A percentile compares a stretch with the other conserved stretches of the same genome.
Conservation (phyloP, 352 stramenopile species). For the Pythium chondricola region DNA sequence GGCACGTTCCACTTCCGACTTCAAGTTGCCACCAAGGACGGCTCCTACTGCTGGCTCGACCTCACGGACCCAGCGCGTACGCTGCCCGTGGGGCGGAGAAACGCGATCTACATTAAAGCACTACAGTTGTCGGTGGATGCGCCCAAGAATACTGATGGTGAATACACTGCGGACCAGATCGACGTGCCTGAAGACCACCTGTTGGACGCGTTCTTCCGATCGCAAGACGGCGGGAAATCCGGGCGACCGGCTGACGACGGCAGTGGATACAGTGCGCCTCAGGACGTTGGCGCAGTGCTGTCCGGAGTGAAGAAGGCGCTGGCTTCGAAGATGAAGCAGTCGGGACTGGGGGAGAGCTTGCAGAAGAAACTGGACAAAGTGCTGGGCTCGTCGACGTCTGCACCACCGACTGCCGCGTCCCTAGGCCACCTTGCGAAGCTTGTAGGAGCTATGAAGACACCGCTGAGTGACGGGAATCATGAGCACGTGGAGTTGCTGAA, state of each 20-base stretch:
- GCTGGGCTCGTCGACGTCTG: constrained; percentile 19
- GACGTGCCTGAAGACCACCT: constrained; percentile 62
- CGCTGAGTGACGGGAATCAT: constrained; percentile 45
- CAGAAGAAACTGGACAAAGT: constrained; percentile 82
- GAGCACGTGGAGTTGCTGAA: constrained; percentile 68
- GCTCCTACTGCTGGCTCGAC: constrained; percentile 74
- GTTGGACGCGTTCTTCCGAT: constrained; percentile 60
- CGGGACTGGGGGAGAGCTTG: constrained; percentile 50
- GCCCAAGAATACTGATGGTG: background rate
- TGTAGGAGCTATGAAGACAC: constrained; percentile 52
- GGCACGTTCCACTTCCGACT: constrained; percentile 75
- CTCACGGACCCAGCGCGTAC: constrained; percentile 39
- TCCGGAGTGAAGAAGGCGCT: constrained; percentile 76
- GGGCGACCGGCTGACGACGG: background rate
- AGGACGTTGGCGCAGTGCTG: constrained; percentile 57
- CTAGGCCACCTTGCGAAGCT: constrained; percentile 66
- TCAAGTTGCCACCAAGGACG: constrained; percentile 25
- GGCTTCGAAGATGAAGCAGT: constrained; percentile 79
- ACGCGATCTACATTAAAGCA: constrained; percentile 67
- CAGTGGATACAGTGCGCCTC: constrained; percentile 12
- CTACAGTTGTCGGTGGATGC: constrained; percentile 46
- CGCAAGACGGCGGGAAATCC: constrained; percentile 23
- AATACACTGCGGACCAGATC: constrained; percentile 24
- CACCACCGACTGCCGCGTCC: constrained; percentile 46
- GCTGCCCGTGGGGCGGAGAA: constrained; percentile 31